Evolutionary conservation across 1,284 basidiomycete genomes (phyloP).

Genomic region (Cryptococcus wingfieldii): DNA sequence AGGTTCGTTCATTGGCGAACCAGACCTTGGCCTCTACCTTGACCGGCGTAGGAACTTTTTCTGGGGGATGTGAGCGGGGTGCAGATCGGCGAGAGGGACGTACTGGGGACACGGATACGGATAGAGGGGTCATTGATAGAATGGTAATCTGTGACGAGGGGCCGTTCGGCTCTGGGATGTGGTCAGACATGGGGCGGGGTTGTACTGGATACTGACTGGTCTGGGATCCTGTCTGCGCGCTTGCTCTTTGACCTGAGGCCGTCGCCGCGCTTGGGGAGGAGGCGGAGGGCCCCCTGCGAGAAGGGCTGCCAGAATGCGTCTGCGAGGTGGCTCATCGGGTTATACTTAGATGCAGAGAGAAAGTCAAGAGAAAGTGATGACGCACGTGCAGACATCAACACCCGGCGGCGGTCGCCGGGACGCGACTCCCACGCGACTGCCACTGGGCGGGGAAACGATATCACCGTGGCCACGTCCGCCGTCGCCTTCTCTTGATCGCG

Average conservation of each 20-base stretch:
- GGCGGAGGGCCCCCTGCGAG: conserved; percentile 39
- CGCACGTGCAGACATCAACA: no score
- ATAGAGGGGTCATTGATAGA: conserved; percentile 43
- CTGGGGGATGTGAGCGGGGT: conserved; percentile 18
- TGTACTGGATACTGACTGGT: conserved; percentile 29
- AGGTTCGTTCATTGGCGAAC: conserved; percentile 98
- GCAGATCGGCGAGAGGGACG: conserved; percentile 4
- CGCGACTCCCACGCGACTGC: no score
- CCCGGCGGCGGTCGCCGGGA: no score
- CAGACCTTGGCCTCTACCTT: conserved; percentile 97
- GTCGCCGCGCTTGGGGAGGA: conserved; percentile 37
- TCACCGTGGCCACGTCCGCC: neutral
- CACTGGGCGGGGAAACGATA: neutral
- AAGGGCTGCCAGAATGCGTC: conserved; percentile 47
- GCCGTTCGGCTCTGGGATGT: conserved; percentile 20
- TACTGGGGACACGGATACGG: conserved; percentile 40
- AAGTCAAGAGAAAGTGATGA: no score
- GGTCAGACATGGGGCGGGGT: neutral
- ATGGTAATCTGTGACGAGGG: conserved; percentile 42
- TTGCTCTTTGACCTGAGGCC: conserved; percentile 41
- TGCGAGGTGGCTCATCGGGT: conserved; percentile 23
- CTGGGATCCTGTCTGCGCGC: conserved; percentile 44
- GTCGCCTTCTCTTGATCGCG: neutral
- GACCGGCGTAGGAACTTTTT: conserved; percentile 83
- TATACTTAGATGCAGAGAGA: no score